Base-by-base conservation (phyloP, 371 early-diverging fungal genomes). In the Basidiobolus meristosporus region DNA sequence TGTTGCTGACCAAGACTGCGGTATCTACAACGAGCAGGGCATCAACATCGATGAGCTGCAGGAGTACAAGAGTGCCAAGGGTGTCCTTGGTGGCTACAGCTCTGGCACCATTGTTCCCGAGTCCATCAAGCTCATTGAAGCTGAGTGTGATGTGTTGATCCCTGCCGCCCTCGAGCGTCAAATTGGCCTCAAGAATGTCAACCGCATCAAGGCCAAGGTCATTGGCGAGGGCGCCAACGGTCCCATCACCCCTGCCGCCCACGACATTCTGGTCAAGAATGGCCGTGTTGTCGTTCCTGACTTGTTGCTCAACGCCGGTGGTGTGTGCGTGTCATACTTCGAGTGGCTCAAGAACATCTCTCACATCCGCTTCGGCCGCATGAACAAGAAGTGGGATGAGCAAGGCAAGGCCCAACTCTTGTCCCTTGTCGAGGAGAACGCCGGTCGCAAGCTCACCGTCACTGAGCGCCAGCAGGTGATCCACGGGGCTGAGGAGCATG, bases 371-470 rank as follows among this genome's bases (percentile, higher is more conserved):
- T 86, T 88, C 42, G 88, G 88, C 36, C 82, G 88, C 54, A 78
- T 88, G 80, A 85, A 82, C 56, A 80, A 82, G 64, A 73, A 74
- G 46, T 88, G 86, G 86, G 87, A 86, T 50, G 87, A 88, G 48
- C 61, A 70, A 31, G 77, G 80, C 51, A 82, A 82, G 51, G 48
- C 57, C 39, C 77, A 77, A 65, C 60, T 88, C 36, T 51, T 86
- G 42, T 61, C 59, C 7, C 55, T 86, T 31, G 84, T 86, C 21
- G 87, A 88, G 54, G 68, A 73, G 43, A 77, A 75, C 41, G 83
- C 80, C 7, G 85, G 85, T 36, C 68, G 77, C 16, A 56, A 57
- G 32, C 57, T 82, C 42, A 73, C 75, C 11, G 78, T 77, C 34
- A 63, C 68, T 39, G 87, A 85, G 51, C 74, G 84, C 20, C 66